Conservation (phyloP, 495 filamentous ascomycete species). For the Cercophora newfieldiana region DNA sequence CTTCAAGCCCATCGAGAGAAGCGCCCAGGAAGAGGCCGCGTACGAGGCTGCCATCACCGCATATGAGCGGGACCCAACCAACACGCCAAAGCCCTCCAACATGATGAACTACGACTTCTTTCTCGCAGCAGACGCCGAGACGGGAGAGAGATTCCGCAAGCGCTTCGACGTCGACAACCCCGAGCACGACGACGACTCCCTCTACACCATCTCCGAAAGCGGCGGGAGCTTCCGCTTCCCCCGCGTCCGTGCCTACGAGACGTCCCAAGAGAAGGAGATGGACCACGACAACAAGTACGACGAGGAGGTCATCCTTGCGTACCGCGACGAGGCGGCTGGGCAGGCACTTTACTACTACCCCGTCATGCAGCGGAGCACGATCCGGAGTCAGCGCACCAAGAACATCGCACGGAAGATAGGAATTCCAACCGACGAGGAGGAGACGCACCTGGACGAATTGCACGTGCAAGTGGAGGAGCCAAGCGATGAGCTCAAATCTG, state of each 20-base stretch:
- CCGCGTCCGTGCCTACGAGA: constrained; percentile 81
- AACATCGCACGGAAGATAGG: constrained; percentile 52
- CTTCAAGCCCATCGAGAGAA: constrained; percentile 63
- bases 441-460: constrained; percentile 44
- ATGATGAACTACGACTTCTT: constrained; percentile 82
- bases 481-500: constrained; percentile 37
- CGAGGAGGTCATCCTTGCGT: constrained; percentile 54
- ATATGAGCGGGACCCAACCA: constrained; percentile 61
- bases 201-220: constrained; percentile 60
- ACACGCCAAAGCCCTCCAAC: constrained; percentile 60
- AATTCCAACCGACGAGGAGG: constrained; percentile 41
- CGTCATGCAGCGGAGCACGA: constrained; percentile 64
- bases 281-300: constrained; percentile 64
- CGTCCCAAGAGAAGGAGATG: constrained; percentile 63
- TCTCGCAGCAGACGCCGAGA: constrained; percentile 59
- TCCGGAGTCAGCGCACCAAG: constrained; percentile 57
- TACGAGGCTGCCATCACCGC: constrained; percentile 56
- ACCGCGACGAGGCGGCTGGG: constrained; percentile 45
- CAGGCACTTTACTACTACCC: constrained; percentile 90
- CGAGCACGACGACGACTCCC: constrained; percentile 62
- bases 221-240: constrained; percentile 68
- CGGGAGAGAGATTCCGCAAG: constrained; percentile 62
- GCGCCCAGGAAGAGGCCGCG: constrained; percentile 50
- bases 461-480: constrained; percentile 47
- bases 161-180: constrained; percentile 72